phyloP scores from a whole-genome alignment of 2,329 filamentous ascomycete species.

The Westerdykella sp. region DNA sequence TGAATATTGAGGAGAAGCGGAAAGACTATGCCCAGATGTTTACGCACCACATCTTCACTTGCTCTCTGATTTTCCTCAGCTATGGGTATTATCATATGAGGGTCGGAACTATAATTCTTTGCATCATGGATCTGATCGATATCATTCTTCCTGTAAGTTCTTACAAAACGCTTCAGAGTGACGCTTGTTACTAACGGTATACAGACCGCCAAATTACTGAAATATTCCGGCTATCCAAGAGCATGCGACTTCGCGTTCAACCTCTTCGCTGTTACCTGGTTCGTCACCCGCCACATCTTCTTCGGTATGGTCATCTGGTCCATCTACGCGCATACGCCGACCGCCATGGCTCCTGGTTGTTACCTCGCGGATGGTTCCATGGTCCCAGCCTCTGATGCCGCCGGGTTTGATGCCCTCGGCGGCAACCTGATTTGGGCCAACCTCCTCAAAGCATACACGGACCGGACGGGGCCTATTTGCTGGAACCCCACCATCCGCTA shows the following conservation, averaged over 20 bases:
- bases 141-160: constrained; percentile 67
- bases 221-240: constrained; percentile 72
- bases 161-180: constrained; percentile 5
- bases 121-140: constrained; percentile 91
- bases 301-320: constrained; percentile 80
- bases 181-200: constrained; percentile 7
- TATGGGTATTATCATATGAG: constrained; percentile 84
- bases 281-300: constrained; percentile 72
- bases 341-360: constrained; percentile 61
- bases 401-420: constrained; percentile 32
- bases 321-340: constrained; percentile 61
- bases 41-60: constrained; percentile 87
- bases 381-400: constrained; percentile 51
- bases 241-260: constrained; percentile 79
- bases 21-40: constrained; percentile 98
- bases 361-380: constrained; percentile 55
- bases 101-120: constrained; percentile 81
- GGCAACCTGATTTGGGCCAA: constrained; percentile 47
- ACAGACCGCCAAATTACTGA: constrained; percentile 80
- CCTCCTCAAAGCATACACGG: constrained; percentile 66
- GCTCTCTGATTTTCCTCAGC: constrained; percentile 68
- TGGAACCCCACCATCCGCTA: constrained; percentile 69
- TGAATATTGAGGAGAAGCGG: constrained; percentile 87
- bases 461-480: constrained; percentile 69
- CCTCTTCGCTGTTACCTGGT: constrained; percentile 79